Evolutionary conservation across 2,329 filamentous ascomycete genomes (phyloP).

Genomic region (Ophiostoma quercus): DNA sequence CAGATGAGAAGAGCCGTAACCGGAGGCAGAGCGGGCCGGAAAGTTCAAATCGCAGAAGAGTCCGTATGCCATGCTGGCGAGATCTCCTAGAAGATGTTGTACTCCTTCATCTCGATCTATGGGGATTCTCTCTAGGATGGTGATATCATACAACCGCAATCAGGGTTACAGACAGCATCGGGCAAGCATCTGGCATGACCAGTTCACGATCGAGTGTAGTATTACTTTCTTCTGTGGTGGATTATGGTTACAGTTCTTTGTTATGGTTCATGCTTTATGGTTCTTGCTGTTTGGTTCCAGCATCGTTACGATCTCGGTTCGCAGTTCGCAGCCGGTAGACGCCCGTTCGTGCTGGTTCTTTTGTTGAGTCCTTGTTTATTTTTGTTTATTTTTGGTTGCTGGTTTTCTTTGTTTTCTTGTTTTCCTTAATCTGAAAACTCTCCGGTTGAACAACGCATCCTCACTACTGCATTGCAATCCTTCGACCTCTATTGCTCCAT

Average conservation of each 20-base stretch:
- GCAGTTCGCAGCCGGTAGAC: not conserved
- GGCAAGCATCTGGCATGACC: not conserved
- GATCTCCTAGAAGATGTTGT: not conserved
- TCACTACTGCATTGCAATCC: not conserved
- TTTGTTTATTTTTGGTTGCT: not conserved
- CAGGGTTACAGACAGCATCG: not conserved
- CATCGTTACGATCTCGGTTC: not conserved
- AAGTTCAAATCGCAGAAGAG: not conserved
- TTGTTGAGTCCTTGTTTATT: not conserved
- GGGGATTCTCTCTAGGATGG: not conserved
- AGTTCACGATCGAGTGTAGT: not conserved
- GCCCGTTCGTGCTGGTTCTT: not conserved
- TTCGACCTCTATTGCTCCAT: not conserved
- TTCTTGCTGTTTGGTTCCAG: not conserved
- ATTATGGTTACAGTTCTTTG: too few species aligned
- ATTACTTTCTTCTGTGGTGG: not conserved
- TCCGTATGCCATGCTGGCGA: not conserved
- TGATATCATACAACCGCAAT: not conserved
- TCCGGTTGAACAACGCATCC: not conserved
- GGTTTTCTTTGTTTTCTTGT: not conserved
- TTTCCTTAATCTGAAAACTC: not conserved
- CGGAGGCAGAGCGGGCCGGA: not conserved
- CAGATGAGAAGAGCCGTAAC: not conserved
- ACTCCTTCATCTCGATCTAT: not conserved
- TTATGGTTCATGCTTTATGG: not conserved